Base-by-base conservation (phyloP, 1,284 basidiomycete species). In the Paramarasmius palmivorus region DNA sequence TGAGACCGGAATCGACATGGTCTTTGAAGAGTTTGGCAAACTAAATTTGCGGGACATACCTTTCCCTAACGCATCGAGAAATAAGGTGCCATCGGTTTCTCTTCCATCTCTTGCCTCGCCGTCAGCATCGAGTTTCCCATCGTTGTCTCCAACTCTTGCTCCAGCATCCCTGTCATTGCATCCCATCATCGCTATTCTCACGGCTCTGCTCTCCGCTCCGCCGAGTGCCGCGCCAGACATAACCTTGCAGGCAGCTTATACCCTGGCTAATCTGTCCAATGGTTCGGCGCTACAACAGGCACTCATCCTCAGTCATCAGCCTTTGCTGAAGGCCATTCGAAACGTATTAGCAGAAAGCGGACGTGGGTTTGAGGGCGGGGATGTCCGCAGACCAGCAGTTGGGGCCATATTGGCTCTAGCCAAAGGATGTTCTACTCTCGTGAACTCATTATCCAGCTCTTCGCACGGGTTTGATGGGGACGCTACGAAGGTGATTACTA, bases 201-300 rank as follows among this genome's bases (percentile, higher is more conserved):
- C 48, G 5, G 1, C 48, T 5, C 40, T 23, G 32, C 6, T 50
- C 37, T 14, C 17, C 44, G 20, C 9, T 51, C 42, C 29, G 45
- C 1, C 29, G 10, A 22, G 36, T 12, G 54, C 29, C 32, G 39
- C 49, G 9, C 20, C 29, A 4, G 44, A 46, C 10, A 29, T 46
- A 4, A 19, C 38, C 19, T 42, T 55, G 14, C 61, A 88, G 79
- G 80, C 83, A 0, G 75, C 83, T 0, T 80, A 73, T 59, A 69
- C 81, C 2, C 73, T 89, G 0, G 83, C 81, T 0, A 89, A 90
- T 65, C 70, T 91, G 19, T 73, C 82, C 20, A 90, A 90, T 62
- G 82, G 82, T 23, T 65, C 69, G 2, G 62, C 71, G 0, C 64
- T 70, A 19, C 74, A 78, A 41, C 81, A 82, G 53, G 69, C 71